Conservation (phyloP, 129 eudicot genomes). For the Tagetes erecta region DNA sequence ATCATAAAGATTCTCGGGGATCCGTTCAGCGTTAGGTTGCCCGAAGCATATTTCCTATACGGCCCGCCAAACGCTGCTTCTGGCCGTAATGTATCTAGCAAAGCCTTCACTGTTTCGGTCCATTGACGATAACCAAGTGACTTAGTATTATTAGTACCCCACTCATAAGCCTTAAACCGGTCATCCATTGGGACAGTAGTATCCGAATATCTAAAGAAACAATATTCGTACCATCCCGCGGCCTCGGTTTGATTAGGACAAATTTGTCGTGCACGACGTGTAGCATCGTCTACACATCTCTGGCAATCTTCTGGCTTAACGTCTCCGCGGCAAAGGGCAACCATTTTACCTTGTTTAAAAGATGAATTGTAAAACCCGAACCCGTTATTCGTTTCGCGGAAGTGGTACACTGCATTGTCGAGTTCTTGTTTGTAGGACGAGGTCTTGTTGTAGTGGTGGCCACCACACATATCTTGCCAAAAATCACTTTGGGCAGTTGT, state of each 20-base stretch:
- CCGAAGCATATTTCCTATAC: constrained; percentile 38
- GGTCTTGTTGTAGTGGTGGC: constrained; percentile 17
- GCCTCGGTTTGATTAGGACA: constrained; percentile 37
- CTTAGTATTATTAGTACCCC: neutral
- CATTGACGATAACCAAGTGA: constrained; percentile 4
- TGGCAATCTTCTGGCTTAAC: constrained; percentile 30
- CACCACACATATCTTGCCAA: neutral
- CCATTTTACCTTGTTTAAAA: neutral
- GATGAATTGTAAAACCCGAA: constrained; percentile 32
- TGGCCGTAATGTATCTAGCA: constrained; percentile 25
- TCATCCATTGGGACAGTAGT: neutral
- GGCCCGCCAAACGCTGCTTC: constrained; percentile 32
- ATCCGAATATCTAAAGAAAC: constrained; percentile 45
- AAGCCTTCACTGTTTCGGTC: neutral
- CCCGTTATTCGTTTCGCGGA: constrained; percentile 26
- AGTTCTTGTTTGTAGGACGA: constrained; percentile 29
- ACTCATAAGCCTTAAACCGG: neutral
- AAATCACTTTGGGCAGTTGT: no score
- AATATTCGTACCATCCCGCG: constrained; percentile 18
- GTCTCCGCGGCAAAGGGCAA: constrained; percentile 45
- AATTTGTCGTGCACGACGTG: neutral
- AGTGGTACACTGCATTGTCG: constrained; percentile 1
- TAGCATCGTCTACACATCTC: constrained; percentile 36
- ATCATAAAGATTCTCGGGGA: constrained; percentile 28
- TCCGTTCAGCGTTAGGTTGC: constrained; percentile 1